Base-by-base conservation (phyloP, 2,329 filamentous ascomycete species). In the Hawksworthiomyces lignivorus region DNA sequence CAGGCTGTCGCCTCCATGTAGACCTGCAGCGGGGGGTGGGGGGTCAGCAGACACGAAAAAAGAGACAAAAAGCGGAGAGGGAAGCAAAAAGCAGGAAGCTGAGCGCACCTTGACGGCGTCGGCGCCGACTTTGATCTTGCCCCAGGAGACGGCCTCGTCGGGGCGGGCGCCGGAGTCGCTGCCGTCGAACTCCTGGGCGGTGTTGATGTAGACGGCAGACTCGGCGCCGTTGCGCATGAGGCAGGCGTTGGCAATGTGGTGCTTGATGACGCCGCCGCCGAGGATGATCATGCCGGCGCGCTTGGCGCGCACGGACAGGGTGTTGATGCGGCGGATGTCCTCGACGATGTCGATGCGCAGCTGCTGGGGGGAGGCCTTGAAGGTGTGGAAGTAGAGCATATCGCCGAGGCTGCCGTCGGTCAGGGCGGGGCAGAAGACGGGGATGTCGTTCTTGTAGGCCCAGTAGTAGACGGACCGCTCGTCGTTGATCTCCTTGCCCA, bases 361-460 rank as follows among this genome's bases (percentile, higher is more conserved):
- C 61, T 90, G 84, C 47, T 70, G 67, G 4, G 90, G 90, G 2
- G 86, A 89, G 0, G 86, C 67, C 61, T 90, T 92, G 75, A 88
- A 98, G 1, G 89, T 94, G 67, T 98, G 90, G 62, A 98, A 97
- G 65, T 96, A 97, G 30, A 98, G 72, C 92, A 98, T 98, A 62
- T 98, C 92, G 5, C 92, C 92, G 17, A 98, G 66, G 53, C 87
- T 94, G 15, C 92, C 92, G 57, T 98, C 92, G 0, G 92, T 98
- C 54, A 98, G 69, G 6, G 92, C 92, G 0, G 92, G 92, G 58
- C 90, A 97, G 69, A 98, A 98, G 14, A 98, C 84, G 1, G 92
- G 92, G 44, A 98, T 97, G 60, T 92, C 72, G 65, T 98, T 97
- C 67, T 89, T 92, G 68, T 84, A 94, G 1, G 90, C 90, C 92